Evolutionary conservation across 75 land plant species (phyloP).

Genomic region (Adiantum capillusveneris): DNA sequence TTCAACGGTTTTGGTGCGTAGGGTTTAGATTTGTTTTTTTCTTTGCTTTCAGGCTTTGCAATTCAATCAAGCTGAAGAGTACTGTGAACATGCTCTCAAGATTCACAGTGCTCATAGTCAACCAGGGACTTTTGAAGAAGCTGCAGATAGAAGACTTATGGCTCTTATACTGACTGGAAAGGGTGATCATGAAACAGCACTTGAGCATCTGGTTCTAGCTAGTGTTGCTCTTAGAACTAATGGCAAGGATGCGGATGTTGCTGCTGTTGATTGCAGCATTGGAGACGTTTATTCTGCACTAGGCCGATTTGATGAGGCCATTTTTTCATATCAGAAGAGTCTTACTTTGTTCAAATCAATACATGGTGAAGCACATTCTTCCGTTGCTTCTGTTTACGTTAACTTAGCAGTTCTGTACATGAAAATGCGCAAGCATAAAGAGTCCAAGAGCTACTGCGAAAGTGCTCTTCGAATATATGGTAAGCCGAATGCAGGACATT

Average conservation of each 20-base stretch:
- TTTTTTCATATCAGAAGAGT: conserved; percentile 74
- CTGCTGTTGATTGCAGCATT: conserved; percentile 60
- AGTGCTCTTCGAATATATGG: conserved; percentile 62
- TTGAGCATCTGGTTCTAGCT: conserved; percentile 76
- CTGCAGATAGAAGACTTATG: conserved; percentile 79
- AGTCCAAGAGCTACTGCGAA: conserved; percentile 67
- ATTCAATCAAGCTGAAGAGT: conserved; percentile 61
- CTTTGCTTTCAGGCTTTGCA: conserved; percentile 48
- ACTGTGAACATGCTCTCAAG: conserved; percentile 52
- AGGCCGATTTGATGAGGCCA: conserved; percentile 61
- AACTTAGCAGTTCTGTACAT: conserved; percentile 68
- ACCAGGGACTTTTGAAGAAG: conserved; percentile 73
- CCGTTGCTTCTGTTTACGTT: conserved; percentile 53
- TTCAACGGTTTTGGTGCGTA: no score
- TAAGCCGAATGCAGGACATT: conserved; percentile 30
- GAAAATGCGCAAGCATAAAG: conserved; percentile 58
- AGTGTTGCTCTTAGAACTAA: conserved; percentile 58
- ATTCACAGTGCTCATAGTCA: conserved; percentile 51
- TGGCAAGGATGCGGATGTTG: conserved; percentile 66
- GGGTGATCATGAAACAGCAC: conserved; percentile 64
- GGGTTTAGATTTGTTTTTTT: no score
- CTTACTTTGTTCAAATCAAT: conserved; percentile 65
- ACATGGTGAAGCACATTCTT: conserved; percentile 32
- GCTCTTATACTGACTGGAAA: conserved; percentile 68
- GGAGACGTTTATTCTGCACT: conserved; percentile 58